Evolutionary conservation across 2,329 filamentous ascomycete species (phyloP), one percentile per base, ranked within the genome.

Genomic region (Aspergillus oerlinghausenensis): DNA sequence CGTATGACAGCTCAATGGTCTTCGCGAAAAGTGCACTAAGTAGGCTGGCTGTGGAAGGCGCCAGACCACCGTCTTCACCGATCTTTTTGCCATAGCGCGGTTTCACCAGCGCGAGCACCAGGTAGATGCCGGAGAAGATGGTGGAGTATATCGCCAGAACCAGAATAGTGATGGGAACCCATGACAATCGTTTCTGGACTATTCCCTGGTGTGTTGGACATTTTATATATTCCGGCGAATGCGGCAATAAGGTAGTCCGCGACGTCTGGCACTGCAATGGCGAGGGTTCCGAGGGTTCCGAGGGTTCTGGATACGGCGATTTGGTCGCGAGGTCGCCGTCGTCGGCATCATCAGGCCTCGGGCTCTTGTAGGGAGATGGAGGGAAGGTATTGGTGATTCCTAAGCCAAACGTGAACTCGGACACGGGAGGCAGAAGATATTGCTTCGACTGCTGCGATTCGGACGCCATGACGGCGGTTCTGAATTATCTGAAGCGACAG

Each of bases 1-100:
- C 88, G 65, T 92, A 93, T 0, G 87, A 85, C 61, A 92, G 68
- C 72, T 93, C 90, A 50, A 92, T 89, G 0, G 87, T 83, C 72
- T 92, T 93, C 7, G 89, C 88, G 38, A 90, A 75, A 2, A 90
- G 72, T 0, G 88, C 82, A n/a, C 84, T 85, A 0, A 92, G 66
- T 1, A 89, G 73, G 0, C 84, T 86, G 0, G 89, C 89, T 1
- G 84, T 87, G 0, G 85, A 81, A 0, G 86, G 85, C 0, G 77
- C 76, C 17, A 92, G 64, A 0, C 69, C 65, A 7, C 80, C 79
- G 11, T 61, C 47, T 6, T 43, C 47, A 3, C 79, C 79, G 50
- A 91, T 86, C 1, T 64, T 67, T 17, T 77, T 75, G 1, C 85
- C 85, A 73, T 85, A 91, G 56, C 81, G 75, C 0, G 87, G 87